Conservation (phyloP, 2,329 filamentous ascomycete genomes). For the Sodiomyces alkalinus region DNA sequence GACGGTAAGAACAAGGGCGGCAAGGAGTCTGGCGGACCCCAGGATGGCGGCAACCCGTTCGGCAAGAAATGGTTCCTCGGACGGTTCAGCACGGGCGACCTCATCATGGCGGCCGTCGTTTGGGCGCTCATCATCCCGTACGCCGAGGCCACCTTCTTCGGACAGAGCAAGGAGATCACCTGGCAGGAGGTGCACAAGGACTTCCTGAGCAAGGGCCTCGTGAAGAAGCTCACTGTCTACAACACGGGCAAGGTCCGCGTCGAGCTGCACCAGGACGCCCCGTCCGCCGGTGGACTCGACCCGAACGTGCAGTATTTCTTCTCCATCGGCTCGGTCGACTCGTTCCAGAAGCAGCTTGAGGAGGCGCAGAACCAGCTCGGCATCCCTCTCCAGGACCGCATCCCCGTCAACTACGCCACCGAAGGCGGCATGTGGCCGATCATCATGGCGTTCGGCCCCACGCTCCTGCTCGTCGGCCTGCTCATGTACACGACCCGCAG, state of each 20-base stretch:
- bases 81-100: constrained; percentile 7
- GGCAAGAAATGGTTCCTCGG: constrained; percentile 8
- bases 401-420: constrained; percentile 75
- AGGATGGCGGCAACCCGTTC: constrained; percentile 1
- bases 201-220: constrained; percentile 89
- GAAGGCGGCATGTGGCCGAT: constrained; percentile 64
- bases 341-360: constrained; percentile 80
- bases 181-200: constrained; percentile 94
- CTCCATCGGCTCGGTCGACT: constrained; percentile 85
- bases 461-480: constrained; percentile 69
- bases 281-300: constrained; percentile 58
- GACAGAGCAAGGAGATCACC: constrained; percentile 58
- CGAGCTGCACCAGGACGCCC: constrained; percentile 61
- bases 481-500: constrained; percentile 68
- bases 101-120: constrained; percentile 33
- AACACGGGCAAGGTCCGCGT: constrained; percentile 60
- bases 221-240: constrained; percentile 80
- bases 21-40: constrained; percentile 20
- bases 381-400: constrained; percentile 76
- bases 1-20: constrained; percentile 11
- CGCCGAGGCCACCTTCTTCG: constrained; percentile 24
- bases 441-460: constrained; percentile 68
- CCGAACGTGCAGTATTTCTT: constrained; percentile 75
- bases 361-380: constrained; percentile 75
- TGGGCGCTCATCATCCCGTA: constrained; percentile 29